A percentile compares a stretch with the other conserved stretches of the same genome.
These are phyloP conservation scores for Hippophae tibetana DNA, from an alignment of 306 rosid species.

Conservation along the genomic window DNA sequence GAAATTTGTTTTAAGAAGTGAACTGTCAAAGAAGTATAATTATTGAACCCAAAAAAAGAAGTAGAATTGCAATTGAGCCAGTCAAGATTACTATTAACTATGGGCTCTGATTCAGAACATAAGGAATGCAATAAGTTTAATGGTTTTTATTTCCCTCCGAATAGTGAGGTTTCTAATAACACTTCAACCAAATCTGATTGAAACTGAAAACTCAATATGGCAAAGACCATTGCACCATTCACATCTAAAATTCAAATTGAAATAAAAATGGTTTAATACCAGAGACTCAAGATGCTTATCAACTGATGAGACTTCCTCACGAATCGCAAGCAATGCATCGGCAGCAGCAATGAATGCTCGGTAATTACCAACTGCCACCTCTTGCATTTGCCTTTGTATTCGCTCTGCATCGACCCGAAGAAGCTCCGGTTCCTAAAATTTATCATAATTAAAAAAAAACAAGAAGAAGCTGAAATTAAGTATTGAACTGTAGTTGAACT, in stretches of 20 bases:
- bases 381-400: conserved; percentile 96
- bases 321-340: conserved; percentile 76
- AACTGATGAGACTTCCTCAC: conserved; percentile 65
- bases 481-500: neutral
- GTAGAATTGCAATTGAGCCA: no score
- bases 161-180: no score
- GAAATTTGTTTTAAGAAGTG: no score
- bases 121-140: no score
- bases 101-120: no score
- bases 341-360: conserved; percentile 86
- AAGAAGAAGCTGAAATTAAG: neutral
- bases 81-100: no score
- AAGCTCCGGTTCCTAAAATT: conserved; percentile 79
- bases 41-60: no score
- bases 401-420: conserved; percentile 98
- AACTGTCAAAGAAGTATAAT: no score
- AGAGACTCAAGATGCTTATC: conserved; percentile 47
- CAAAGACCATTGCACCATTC: neutral
- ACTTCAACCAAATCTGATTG: neutral
- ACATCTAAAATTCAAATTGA: neutral
- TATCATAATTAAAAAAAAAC: neutral
- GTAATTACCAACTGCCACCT: conserved; percentile 88
- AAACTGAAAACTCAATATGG: neutral
- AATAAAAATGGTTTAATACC: conserved; percentile 18
- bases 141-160: no score